Evolutionary conservation across 2,329 filamentous ascomycete genomes (phyloP).

Genomic region (Penicillium palitans): DNA sequence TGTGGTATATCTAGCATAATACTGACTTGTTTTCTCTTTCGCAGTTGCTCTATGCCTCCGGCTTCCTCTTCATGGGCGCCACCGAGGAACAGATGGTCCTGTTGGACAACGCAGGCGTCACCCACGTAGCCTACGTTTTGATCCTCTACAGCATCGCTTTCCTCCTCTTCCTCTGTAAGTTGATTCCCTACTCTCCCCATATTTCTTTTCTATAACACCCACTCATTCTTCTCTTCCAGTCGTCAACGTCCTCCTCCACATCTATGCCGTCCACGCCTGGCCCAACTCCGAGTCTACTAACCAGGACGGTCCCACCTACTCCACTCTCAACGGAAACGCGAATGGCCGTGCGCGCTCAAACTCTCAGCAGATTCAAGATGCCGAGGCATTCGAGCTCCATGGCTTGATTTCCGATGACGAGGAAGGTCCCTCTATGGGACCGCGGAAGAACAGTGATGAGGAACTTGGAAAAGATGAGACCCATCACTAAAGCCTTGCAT

Average conservation of each 20-base stretch:
- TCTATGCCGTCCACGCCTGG: slow-evolving; percentile 70
- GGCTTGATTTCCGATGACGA: slow-evolving; percentile 89
- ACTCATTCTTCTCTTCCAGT: slow-evolving; percentile 48
- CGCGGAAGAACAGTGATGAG: slow-evolving; percentile 35
- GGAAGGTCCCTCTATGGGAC: slow-evolving; percentile 44
- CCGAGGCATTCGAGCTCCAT: slow-evolving; percentile 90
- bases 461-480: slow-evolving; percentile 28
- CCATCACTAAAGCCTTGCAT: neutral
- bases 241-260: slow-evolving; percentile 76
- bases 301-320: slow-evolving; percentile 20
- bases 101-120: slow-evolving; percentile 70
- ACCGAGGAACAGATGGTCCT: slow-evolving; percentile 94
- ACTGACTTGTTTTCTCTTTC: slow-evolving; percentile 23
- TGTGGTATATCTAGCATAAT: slow-evolving; percentile 18
- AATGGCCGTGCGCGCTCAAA: slow-evolving; percentile 49
- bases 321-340: slow-evolving; percentile 20
- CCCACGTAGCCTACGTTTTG: slow-evolving; percentile 87
- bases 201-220: neutral
- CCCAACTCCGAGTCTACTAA: slow-evolving; percentile 37
- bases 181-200: neutral
- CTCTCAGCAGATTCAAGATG: slow-evolving; percentile 66
- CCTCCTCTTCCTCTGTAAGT: slow-evolving; percentile 78
- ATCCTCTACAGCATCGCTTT: slow-evolving; percentile 90
- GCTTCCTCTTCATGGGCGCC: slow-evolving; percentile 96
- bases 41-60: slow-evolving; percentile 84